phyloP scores from a whole-genome alignment of 2,329 filamentous ascomycete species.

The Penicillium occitanis region DNA sequence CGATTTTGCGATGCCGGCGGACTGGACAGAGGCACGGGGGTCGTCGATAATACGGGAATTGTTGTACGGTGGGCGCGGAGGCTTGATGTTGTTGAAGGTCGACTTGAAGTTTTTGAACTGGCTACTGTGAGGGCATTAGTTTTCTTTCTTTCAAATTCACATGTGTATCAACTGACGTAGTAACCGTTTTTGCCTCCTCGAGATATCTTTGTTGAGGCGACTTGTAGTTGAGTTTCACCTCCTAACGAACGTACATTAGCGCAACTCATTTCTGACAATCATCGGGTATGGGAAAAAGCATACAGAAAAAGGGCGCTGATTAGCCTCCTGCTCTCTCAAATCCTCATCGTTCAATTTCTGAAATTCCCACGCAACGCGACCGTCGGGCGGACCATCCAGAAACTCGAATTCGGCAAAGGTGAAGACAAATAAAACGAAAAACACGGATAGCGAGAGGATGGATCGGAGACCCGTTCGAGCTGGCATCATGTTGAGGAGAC shows the following conservation, averaged over 20 bases:
- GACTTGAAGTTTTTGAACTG: conserved; percentile 22
- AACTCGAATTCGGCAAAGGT: conserved; percentile 19
- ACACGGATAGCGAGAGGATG: conserved; percentile 19
- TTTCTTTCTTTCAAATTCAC: neutral
- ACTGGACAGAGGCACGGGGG: conserved; percentile 18
- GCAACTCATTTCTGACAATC: neutral
- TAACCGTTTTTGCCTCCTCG: conserved; percentile 18
- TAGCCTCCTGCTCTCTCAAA: conserved; percentile 14
- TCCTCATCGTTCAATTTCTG: conserved; percentile 15
- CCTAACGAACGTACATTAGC: conserved; percentile 7
- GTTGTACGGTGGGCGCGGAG: conserved; percentile 16
- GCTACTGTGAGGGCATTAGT: conserved; percentile 7
- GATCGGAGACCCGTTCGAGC: conserved; percentile 20
- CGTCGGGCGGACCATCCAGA: neutral
- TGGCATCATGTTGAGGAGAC: conserved; percentile 18
- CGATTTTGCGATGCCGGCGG: conserved; percentile 16
- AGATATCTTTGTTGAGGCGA: conserved; percentile 22
- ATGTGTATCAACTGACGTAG: conserved; percentile 9
- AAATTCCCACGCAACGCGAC: conserved; percentile 19
- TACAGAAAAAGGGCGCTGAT: conserved; percentile 18
- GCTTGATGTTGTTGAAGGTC: conserved; percentile 19
- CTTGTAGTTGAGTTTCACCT: conserved; percentile 19
- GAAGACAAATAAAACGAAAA: conserved; percentile 20
- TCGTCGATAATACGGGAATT: conserved; percentile 19
- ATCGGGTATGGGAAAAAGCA: neutral